phyloP scores from a whole-genome alignment of 2,329 filamentous ascomycete genomes.

The Pezicula radicicola region DNA sequence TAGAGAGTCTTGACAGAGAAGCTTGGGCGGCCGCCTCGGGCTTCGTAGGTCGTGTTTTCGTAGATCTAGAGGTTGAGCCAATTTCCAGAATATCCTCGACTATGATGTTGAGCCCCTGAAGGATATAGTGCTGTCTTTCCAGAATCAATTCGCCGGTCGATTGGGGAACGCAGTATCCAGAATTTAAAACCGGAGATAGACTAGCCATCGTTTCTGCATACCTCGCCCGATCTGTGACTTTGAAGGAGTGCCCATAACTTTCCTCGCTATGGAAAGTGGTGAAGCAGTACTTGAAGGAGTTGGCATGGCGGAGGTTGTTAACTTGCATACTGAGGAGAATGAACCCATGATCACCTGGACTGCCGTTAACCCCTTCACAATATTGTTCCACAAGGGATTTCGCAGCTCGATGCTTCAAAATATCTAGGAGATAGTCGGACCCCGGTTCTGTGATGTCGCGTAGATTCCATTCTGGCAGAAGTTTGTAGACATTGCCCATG shows the following conservation, averaged over 20 bases:
- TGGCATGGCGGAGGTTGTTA: conserved; percentile 28
- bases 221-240: conserved; percentile 15
- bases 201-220: conserved; percentile 17
- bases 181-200: conserved; percentile 17
- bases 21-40: conserved; percentile 22
- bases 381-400: conserved; percentile 33
- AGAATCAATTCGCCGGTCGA: conserved; percentile 28
- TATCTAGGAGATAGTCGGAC: conserved; percentile 34
- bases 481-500: conserved; percentile 34
- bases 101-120: conserved; percentile 38
- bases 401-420: conserved; percentile 36
- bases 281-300: conserved; percentile 29
- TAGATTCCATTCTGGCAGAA: conserved; percentile 42
- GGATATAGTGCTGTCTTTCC: conserved; percentile 32
- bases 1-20: conserved; percentile 31
- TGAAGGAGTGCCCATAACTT: conserved; percentile 34
- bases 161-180: conserved; percentile 2
- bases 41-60: conserved; percentile 26
- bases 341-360: conserved; percentile 32
- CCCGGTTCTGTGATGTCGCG: conserved; percentile 33
- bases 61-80: conserved; percentile 26
- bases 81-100: conserved; percentile 39
- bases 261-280: conserved; percentile 33
- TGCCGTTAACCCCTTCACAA: conserved; percentile 22
- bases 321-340: conserved; percentile 33